Evolutionary conservation across 2,329 filamentous ascomycete species (phyloP).

Genomic region (Fusarium papillatum): DNA sequence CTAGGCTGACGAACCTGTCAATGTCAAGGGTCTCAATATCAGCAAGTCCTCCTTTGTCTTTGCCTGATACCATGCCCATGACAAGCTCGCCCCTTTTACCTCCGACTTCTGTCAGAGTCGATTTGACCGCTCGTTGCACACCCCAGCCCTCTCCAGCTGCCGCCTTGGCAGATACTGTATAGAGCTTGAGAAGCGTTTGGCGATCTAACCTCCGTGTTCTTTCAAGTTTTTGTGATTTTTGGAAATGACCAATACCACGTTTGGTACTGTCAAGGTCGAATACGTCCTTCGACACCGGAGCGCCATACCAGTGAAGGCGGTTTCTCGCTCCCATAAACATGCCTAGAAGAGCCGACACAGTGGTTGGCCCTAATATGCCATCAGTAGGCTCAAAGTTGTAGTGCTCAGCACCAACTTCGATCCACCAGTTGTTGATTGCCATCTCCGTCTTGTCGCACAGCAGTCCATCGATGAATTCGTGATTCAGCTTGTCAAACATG

Average conservation of each 20-base stretch:
- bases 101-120: slow-evolving; percentile 92
- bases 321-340: slow-evolving; percentile 93
- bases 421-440: slow-evolving; percentile 96
- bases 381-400: slow-evolving; percentile 95
- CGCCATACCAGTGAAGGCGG: slow-evolving; percentile 85
- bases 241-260: slow-evolving; percentile 87
- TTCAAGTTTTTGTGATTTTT: slow-evolving; percentile 88
- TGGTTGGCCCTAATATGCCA: slow-evolving; percentile 92
- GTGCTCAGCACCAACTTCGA: slow-evolving; percentile 90
- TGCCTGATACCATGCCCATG: slow-evolving; percentile 91
- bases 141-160: slow-evolving; percentile 92
- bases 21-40: slow-evolving; percentile 95
- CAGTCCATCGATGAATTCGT: slow-evolving; percentile 91
- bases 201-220: slow-evolving; percentile 85
- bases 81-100: slow-evolving; percentile 96
- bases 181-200: slow-evolving; percentile 84
- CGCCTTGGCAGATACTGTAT: slow-evolving; percentile 89
- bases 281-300: slow-evolving; percentile 89
- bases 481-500: slow-evolving; percentile 88
- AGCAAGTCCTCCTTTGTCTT: slow-evolving; percentile 90
- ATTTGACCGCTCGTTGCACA: slow-evolving; percentile 94
- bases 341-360: slow-evolving; percentile 88
- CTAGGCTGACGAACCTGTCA: slow-evolving; percentile 83
- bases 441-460: slow-evolving; percentile 94
- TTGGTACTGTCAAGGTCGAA: slow-evolving; percentile 90